Evolutionary conservation across 441 rosid species (phyloP).

Genomic region (Mallotus repandus): DNA sequence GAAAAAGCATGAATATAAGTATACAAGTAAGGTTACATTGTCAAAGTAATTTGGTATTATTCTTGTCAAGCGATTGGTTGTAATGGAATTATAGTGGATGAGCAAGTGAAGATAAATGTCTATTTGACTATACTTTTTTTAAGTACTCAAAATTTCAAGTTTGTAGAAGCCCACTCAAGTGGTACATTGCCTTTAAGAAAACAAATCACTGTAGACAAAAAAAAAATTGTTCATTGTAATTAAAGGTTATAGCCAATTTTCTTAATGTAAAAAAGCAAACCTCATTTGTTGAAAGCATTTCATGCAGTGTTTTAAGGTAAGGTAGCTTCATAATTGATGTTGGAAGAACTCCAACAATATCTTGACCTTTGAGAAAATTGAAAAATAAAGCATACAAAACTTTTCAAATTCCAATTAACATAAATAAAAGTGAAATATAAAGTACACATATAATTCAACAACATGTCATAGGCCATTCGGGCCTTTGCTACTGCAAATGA

Average conservation of each 20-base stretch:
- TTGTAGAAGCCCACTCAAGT: conserved; percentile 35
- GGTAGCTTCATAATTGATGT: conserved; percentile 32
- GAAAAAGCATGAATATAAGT: conserved; percentile 25
- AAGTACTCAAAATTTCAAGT: conserved; percentile 25
- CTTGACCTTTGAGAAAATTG: conserved; percentile 36
- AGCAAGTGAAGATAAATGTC: neutral
- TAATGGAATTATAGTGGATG: conserved; percentile 28
- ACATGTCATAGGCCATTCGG: conserved; percentile 26
- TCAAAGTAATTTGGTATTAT: conserved; percentile 36
- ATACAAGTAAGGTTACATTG: conserved; percentile 32
- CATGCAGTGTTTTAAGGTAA: conserved; percentile 35
- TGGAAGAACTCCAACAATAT: conserved; percentile 40
- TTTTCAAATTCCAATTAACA: neutral
- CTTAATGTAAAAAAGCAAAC: no score
- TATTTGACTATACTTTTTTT: neutral
- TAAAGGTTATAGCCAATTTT: neutral
- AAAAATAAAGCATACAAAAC: no score
- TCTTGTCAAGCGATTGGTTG: conserved; percentile 37
- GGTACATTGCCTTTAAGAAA: conserved; percentile 40
- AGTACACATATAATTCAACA: no score
- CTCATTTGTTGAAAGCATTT: neutral
- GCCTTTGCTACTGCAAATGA: conserved; percentile 26
- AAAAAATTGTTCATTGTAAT: neutral
- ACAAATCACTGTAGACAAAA: conserved; percentile 24
- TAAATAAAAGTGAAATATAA: neutral